A percentile compares a stretch with the other conserved stretches of the same genome.
Conservation (phyloP, 2,329 filamentous ascomycete genomes). For the Pseudocercospora eumusae region DNA sequence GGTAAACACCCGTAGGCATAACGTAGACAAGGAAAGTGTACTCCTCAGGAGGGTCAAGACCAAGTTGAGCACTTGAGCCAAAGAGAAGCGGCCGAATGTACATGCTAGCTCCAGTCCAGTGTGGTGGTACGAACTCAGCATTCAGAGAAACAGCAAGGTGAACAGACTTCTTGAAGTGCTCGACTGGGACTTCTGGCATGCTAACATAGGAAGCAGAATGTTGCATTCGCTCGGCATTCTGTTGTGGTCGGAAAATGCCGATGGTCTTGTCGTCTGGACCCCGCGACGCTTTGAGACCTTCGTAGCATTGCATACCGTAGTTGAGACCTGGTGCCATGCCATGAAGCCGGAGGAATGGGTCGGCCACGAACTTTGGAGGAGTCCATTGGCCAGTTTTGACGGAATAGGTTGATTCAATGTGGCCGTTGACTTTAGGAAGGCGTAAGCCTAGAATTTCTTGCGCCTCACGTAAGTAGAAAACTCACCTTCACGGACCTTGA, state of each 20-base stretch:
- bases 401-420: conserved; percentile 85
- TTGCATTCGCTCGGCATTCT: conserved; percentile 82
- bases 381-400: conserved; percentile 74
- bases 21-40: conserved; percentile 91
- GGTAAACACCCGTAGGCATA: conserved; percentile 89
- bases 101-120: conserved; percentile 85
- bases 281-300: conserved; percentile 97
- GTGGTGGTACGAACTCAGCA: conserved; percentile 86
- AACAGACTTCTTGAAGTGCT: conserved; percentile 74
- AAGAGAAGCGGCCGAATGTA: conserved; percentile 90
- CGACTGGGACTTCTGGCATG: conserved; percentile 75
- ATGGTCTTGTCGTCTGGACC: conserved; percentile 68
- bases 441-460: neutral
- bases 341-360: conserved; percentile 84
- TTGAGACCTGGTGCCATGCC: conserved; percentile 95
- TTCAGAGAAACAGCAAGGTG: conserved; percentile 83
- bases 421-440: conserved; percentile 73
- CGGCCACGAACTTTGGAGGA: conserved; percentile 72
- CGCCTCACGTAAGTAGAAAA: neutral
- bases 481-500: conserved; percentile 84
- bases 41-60: conserved; percentile 82
- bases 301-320: conserved; percentile 97
- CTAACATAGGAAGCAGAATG: conserved; percentile 81
- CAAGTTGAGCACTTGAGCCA: conserved; percentile 82
- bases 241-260: conserved; percentile 82